Base-by-base conservation (phyloP, 2,329 filamentous ascomycete genomes). In the Helotiales sp. region DNA sequence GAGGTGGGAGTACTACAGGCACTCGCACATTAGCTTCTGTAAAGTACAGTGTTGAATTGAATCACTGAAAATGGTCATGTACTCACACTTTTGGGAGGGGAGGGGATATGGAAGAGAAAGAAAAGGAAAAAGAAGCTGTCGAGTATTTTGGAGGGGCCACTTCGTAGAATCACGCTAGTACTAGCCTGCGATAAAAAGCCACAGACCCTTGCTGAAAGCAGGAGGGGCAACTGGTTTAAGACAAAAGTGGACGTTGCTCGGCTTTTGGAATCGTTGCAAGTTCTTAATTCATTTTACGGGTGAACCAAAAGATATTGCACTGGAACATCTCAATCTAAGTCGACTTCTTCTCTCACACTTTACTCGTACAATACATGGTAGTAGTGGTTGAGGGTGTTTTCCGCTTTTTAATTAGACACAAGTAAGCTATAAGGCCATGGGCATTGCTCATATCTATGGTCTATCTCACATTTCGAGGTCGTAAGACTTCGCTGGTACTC, bases 141-240 rank as follows among this genome's bases (percentile, higher is more conserved):
- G 29, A 47, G 10, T 58, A n/a, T 50, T 54, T 38, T 51, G 50
- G 55, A 48, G 51, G 50, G 55, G 55, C 27, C 15, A 24, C 49
- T 52, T 57, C 42, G 34, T 17, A 30, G 27, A 25, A n/a, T 53
- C 30, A 27, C 50, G 22, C 50, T 53, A 53, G 50, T 31, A 22
- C 50, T 52, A 52, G 50, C 50, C 19, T 24, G 22, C 3, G 22
- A 22, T 34, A 40, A 53, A 44, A 44, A 25, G 40, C 22, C 22
- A 24, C 27, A n/a, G 8, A 44, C 22, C 40, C 22, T 25, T 25
- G 19, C 40, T 19, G 27, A 24, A 24, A 24, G 40, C 22, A 44
- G 5, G 22, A 27, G 40, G 40, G 40, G 22, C 2, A 27, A 44
- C 12, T 44, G 40, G 12, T 40, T 19, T 9, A 9, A 40, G 17